Percentiles rank a stretch among this genome's conserved stretches.
These are phyloP conservation scores for Cryptosporidium meleagridis DNA, from an alignment of 169 alveolate species.

Conservation along the genomic window DNA sequence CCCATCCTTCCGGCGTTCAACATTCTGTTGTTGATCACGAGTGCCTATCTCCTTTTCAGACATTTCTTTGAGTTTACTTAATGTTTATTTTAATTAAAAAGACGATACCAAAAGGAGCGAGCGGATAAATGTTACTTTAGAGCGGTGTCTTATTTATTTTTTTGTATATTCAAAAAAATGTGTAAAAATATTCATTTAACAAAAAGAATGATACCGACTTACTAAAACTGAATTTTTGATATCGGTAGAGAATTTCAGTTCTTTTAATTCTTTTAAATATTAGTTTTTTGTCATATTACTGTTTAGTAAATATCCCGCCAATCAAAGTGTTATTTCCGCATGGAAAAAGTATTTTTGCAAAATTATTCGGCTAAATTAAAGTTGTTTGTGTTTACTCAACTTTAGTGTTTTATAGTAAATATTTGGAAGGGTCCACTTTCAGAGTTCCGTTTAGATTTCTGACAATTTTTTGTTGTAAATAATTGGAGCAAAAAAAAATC, in stretches of 20 bases:
- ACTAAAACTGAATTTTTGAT: background rate
- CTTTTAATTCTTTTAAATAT: no score
- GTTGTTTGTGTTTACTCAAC: background rate
- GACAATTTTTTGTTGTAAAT: background rate
- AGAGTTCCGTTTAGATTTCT: no score
- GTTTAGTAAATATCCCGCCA: background rate
- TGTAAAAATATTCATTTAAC: background rate
- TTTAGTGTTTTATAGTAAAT: background rate
- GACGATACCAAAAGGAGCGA: slow-evolving; percentile 71
- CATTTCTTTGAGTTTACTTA: slow-evolving; percentile 19
- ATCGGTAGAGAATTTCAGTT: background rate
- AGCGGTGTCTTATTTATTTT: slow-evolving; percentile 49
- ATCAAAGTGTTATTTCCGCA: background rate
- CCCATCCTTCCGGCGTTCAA: slow-evolving; percentile 50
- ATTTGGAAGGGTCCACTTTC: background rate
- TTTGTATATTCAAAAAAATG: background rate
- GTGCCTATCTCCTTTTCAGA: slow-evolving; percentile 63
- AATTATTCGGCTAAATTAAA: no score
- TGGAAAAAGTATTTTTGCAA: background rate
- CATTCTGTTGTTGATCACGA: slow-evolving; percentile 56
- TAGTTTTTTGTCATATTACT: background rate
- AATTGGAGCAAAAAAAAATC: no score
- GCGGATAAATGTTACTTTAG: slow-evolving; percentile 45
- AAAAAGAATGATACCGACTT: background rate
- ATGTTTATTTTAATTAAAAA: background rate